phyloP scores from a whole-genome alignment of 768 basidiomycete species.

The Mrakia frigida region DNA sequence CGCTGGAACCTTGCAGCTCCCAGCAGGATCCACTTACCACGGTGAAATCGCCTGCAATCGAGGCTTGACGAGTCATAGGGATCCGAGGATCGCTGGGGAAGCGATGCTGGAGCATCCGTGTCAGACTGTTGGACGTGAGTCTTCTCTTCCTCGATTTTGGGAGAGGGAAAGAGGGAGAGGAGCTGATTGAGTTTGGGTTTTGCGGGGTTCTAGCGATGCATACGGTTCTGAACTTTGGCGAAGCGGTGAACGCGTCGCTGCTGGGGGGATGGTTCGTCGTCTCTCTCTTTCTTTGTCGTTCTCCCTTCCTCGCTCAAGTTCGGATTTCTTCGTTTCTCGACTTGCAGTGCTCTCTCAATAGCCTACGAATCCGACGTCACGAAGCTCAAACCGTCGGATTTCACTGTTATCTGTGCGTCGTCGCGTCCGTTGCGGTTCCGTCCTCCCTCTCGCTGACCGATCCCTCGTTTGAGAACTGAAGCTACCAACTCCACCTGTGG shows the following conservation, averaged over 20 bases:
- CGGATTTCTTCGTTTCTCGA: conserved; percentile 57
- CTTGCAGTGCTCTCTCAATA: conserved; percentile 57
- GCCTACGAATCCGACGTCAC: conserved; percentile 58
- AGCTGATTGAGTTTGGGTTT: background rate
- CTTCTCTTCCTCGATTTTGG: conserved; percentile 52
- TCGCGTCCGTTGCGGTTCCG: background rate
- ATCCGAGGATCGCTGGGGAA: background rate
- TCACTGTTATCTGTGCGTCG: conserved; percentile 6
- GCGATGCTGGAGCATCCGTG: background rate
- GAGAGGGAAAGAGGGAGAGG: background rate
- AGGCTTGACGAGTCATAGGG: conserved; percentile 56
- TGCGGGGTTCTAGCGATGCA: background rate
- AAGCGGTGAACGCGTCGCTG: background rate
- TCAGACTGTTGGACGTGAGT: conserved; percentile 21
- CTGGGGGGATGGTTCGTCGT: conserved; percentile 13
- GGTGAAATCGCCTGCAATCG: conserved; percentile 59
- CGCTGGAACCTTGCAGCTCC: conserved; percentile 34
- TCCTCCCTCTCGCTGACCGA: conserved; percentile 46
- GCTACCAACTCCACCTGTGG: conserved; percentile 49
- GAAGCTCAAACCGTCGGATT: conserved; percentile 55
- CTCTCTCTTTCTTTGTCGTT: background rate
- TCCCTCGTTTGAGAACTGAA: conserved; percentile 62
- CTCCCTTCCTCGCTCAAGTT: conserved; percentile 32
- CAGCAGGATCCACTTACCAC: conserved; percentile 55
- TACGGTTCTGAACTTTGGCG: conserved; percentile 1